phyloP scores from a whole-genome alignment of 139 green algal genomes.

The Volvox reticuliferus region DNA sequence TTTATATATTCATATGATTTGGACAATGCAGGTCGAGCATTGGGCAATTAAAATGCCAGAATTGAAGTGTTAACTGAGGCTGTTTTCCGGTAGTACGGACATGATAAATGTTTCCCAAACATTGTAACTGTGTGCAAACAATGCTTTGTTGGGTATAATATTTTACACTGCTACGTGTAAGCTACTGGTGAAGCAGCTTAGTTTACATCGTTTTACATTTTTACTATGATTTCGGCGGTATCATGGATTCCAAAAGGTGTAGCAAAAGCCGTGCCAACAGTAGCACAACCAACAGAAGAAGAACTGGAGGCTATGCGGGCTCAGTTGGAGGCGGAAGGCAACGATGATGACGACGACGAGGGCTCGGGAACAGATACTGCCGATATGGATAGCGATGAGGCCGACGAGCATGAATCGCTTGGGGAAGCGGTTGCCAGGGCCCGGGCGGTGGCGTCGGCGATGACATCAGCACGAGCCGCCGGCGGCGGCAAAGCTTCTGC shows the following conservation, averaged over 20 bases:
- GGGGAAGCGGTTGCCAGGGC: not conserved
- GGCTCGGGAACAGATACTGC: constrained; percentile 23
- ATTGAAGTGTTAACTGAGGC: no score
- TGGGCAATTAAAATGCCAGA: no score
- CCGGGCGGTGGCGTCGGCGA: not conserved
- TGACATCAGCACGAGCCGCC: constrained; percentile 24
- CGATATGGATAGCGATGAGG: constrained; percentile 44
- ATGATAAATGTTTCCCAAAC: no score
- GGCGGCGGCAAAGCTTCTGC: constrained; percentile 21
- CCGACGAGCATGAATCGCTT: constrained; percentile 47
- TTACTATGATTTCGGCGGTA: constrained; percentile 84
- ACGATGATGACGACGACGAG: constrained; percentile 33
- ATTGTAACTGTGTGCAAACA: no score
- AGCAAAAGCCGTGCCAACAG: constrained; percentile 71
- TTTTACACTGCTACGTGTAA: no score
- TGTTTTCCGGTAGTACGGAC: no score
- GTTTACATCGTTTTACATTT: not conserved
- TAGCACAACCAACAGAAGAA: constrained; percentile 69
- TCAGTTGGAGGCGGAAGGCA: constrained; percentile 33
- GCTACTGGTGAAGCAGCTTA: no score
- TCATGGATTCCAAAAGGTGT: constrained; percentile 84
- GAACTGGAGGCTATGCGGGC: constrained; percentile 70
- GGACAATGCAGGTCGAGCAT: no score
- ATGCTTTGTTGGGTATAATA: no score
- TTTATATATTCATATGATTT: no score